Evolutionary conservation across 2,329 filamentous ascomycete species (phyloP).

Genomic region (Stemphylium vesicarium): DNA sequence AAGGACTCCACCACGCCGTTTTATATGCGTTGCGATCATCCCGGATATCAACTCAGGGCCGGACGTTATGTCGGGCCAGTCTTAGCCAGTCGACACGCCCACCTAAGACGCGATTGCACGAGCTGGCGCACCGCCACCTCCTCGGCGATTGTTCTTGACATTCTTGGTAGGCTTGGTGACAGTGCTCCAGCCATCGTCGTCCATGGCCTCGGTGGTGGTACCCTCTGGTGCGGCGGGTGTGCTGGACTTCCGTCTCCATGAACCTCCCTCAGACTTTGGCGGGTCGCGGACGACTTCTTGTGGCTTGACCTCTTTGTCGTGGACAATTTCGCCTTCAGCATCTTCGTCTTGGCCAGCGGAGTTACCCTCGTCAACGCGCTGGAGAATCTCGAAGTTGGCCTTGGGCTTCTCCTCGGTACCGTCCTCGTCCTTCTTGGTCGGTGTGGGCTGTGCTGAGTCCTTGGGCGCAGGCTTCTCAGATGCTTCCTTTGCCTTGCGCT

Average conservation of each 20-base stretch:
- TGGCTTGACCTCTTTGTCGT: constrained; percentile 62
- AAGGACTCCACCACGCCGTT: constrained; percentile 34
- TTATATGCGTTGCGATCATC: constrained; percentile 37
- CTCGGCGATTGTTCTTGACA: constrained; percentile 46
- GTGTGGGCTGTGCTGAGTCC: constrained; percentile 51
- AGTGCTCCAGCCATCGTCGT: constrained; percentile 62
- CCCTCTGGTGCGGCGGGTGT: constrained; percentile 41
- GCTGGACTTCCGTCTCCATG: constrained; percentile 50
- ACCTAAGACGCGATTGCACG: constrained; percentile 57
- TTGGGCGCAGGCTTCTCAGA: constrained; percentile 63
- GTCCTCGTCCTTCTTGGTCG: constrained; percentile 46
- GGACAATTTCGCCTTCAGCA: constrained; percentile 58
- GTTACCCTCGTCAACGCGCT: constrained; percentile 49
- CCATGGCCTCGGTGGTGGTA: constrained; percentile 54
- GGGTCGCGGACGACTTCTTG: constrained; percentile 60
- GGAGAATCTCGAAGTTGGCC: constrained; percentile 63
- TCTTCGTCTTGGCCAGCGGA: constrained; percentile 53
- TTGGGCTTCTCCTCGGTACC: constrained; percentile 53
- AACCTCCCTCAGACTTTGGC: constrained; percentile 46
- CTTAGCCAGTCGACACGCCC: constrained; percentile 13
- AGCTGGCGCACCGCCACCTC: constrained; percentile 46
- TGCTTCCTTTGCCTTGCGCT: constrained; percentile 61
- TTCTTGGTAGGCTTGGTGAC: constrained; percentile 56
- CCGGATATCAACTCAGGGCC: constrained; percentile 23
- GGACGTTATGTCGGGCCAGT: constrained; percentile 14